phyloP scores from a whole-genome alignment of 1,284 basidiomycete species.

The Waitea zeae region DNA sequence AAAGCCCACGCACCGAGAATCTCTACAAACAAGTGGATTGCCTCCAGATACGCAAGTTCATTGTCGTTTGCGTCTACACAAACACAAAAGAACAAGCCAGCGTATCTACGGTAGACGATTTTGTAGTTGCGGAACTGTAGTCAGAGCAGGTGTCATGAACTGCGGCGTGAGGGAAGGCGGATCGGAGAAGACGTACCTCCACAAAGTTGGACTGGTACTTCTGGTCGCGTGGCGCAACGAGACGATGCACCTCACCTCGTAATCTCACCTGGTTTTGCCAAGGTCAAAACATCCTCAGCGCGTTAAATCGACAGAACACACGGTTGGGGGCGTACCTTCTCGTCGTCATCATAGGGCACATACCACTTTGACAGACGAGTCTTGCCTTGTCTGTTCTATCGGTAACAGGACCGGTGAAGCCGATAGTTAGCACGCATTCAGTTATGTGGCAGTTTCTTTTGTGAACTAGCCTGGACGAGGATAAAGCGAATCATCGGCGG shows the following conservation, averaged over 20 bases:
- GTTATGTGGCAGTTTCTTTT: too few species aligned
- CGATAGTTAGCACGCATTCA: neutral
- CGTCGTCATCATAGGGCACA: constrained; percentile 88
- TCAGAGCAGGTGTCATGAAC: neutral
- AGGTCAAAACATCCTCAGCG: neutral
- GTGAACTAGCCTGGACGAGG: neutral
- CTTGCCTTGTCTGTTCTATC: constrained; percentile 92
- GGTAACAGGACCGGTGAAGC: too few species aligned
- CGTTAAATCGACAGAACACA: too few species aligned
- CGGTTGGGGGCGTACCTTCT: constrained; percentile 49
- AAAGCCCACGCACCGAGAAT: too few species aligned
- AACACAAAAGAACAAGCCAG: constrained; percentile 94
- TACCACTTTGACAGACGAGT: constrained; percentile 87
- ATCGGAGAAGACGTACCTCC: constrained; percentile 45
- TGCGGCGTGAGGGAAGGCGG: neutral
- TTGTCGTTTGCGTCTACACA: constrained; percentile 98
- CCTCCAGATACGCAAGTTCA: constrained; percentile 92
- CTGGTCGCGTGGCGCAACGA: constrained; percentile 95
- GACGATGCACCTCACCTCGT: constrained; percentile 86
- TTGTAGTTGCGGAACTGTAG: constrained; percentile 87
- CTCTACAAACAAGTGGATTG: constrained; percentile 96
- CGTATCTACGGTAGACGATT: constrained; percentile 89
- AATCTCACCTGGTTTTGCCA: constrained; percentile 56
- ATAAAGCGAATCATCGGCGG: neutral
- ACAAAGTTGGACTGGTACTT: constrained; percentile 99